These are phyloP conservation scores for Nakazawaea laoshanensis DNA, from an alignment of 805 yeast species.

Conservation along the genomic window DNA sequence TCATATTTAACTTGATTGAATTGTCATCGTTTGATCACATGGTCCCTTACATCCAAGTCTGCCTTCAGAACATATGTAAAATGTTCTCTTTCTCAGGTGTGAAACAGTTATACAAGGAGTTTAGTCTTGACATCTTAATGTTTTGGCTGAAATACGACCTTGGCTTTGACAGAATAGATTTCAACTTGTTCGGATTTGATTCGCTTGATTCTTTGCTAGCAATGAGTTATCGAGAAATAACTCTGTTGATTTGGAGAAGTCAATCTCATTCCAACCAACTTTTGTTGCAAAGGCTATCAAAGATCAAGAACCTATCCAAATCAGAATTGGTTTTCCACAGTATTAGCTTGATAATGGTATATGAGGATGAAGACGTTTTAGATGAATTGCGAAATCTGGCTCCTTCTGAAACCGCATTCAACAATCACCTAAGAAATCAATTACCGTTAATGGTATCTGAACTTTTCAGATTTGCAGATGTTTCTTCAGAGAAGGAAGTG, in stretches of 20 bases:
- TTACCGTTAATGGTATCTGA: constrained; percentile 25
- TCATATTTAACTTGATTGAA: constrained; percentile 34
- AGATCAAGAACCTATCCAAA: too few relatives aligned
- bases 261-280: too few relatives aligned
- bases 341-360: too few relatives aligned
- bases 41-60: constrained; percentile 19
- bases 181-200: constrained; percentile 26
- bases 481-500: too few relatives aligned
- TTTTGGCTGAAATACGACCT: constrained; percentile 32
- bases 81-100: constrained; percentile 12
- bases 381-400: constrained; percentile 13
- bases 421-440: constrained; percentile 13
- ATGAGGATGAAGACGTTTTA: too few relatives aligned
- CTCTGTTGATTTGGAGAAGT: too few relatives aligned
- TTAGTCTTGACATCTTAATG: constrained; percentile 28
- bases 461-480: constrained; percentile 30
- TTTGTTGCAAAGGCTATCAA: too few relatives aligned
- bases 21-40: constrained; percentile 24
- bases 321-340: too few relatives aligned
- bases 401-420: constrained; percentile 9
- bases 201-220: too few relatives aligned
- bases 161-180: constrained; percentile 30
- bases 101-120: constrained; percentile 20
- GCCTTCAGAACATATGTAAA: constrained; percentile 20
- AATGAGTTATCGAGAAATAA: too few relatives aligned